These are phyloP conservation scores for Acer saccharum DNA, from an alignment of 345 rosid genomes.

Conservation along the genomic window DNA sequence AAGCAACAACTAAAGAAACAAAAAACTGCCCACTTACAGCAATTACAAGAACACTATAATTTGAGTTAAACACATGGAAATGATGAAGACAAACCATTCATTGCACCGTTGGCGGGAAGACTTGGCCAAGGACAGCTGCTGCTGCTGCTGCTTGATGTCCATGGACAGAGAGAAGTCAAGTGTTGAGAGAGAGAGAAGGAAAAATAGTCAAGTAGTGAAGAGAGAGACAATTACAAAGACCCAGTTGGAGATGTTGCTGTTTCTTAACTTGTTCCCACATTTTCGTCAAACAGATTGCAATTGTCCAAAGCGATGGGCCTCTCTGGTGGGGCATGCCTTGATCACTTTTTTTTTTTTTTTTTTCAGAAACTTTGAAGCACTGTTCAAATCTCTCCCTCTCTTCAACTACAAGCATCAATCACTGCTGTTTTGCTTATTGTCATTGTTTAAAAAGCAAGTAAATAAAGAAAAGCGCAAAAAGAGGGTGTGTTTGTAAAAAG, in stretches of 20 bases:
- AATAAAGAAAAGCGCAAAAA: slow-evolving; percentile 6
- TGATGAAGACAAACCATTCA: slow-evolving; percentile 65
- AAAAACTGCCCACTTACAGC: slow-evolving; percentile 4
- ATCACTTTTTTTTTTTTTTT: not conserved
- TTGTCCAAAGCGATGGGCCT: slow-evolving; percentile 49
- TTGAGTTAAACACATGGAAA: not conserved
- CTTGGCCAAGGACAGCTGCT: slow-evolving; percentile 69
- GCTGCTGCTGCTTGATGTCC: slow-evolving; percentile 59
- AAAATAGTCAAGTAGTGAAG: slow-evolving; percentile 16
- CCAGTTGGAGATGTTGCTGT: slow-evolving; percentile 35
- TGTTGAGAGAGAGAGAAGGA: slow-evolving; percentile 4
- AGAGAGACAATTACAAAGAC: slow-evolving; percentile 29
- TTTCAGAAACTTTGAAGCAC: not conserved
- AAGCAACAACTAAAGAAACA: not conserved
- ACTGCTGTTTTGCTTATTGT: slow-evolving; percentile 1
- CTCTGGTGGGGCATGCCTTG: slow-evolving; percentile 42
- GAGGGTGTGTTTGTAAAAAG: slow-evolving; percentile 16
- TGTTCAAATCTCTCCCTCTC: not conserved
- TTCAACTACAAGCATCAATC: slow-evolving; percentile 4
- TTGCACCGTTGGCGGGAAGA: slow-evolving; percentile 80
- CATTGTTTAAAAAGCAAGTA: not conserved
- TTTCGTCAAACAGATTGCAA: slow-evolving; percentile 50
- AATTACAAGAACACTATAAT: not conserved
- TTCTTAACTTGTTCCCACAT: slow-evolving; percentile 33
- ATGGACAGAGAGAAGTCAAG: slow-evolving; percentile 31